phyloP scores from a whole-genome alignment of 257 asterid genomes.

The Paulownia fortunei region DNA sequence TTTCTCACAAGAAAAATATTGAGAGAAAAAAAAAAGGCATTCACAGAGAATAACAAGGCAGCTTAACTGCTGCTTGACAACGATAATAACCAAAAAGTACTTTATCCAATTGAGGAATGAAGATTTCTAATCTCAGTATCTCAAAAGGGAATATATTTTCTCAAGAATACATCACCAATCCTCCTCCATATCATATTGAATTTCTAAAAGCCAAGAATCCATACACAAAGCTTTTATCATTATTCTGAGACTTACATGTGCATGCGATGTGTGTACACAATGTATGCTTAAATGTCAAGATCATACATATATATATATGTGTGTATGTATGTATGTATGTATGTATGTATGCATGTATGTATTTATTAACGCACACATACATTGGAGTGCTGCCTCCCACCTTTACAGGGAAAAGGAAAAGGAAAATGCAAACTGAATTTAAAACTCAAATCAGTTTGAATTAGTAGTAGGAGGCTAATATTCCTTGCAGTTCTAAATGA shows the following conservation, averaged over 20 bases:
- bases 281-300: neutral
- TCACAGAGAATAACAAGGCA: neutral
- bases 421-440: neutral
- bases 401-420: neutral
- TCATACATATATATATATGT: neutral
- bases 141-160: neutral
- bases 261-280: neutral
- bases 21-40: neutral
- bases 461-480: neutral
- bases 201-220: constrained; percentile 2
- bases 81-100: neutral
- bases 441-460: neutral
- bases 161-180: neutral
- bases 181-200: neutral
- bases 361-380: no score
- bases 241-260: neutral
- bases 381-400: constrained; percentile 4
- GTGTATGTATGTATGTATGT: no score
- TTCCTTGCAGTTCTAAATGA: neutral
- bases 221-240: neutral
- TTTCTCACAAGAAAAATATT: neutral
- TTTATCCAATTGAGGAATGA: neutral
- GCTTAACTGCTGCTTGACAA: neutral
- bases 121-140: neutral
- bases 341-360: no score